Percentiles rank a stretch among this genome's conserved stretches.
phyloP scores from a whole-genome alignment of 306 rosid species.

The Castanospermum australe region DNA sequence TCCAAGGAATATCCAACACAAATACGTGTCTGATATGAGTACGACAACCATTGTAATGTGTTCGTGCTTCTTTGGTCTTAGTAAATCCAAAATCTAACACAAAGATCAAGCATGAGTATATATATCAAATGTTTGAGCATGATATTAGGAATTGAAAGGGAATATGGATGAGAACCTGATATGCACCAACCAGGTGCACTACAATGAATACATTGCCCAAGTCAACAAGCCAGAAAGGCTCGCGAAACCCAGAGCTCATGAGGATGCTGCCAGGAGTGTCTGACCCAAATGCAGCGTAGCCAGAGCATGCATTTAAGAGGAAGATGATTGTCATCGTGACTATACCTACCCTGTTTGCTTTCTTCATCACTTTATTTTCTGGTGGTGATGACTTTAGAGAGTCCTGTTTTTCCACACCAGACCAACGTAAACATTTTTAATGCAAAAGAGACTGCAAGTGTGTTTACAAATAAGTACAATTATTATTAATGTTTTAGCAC shows the following conservation, averaged over 20 bases:
- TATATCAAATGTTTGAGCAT: background rate
- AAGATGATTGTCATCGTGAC: slow-evolving; percentile 46
- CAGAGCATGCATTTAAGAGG: slow-evolving; percentile 40
- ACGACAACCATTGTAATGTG: too few species aligned
- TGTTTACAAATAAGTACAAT: too few species aligned
- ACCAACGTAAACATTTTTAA: background rate
- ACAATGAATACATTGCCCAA: slow-evolving; percentile 54
- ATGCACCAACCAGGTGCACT: slow-evolving; percentile 64
- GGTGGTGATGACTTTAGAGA: slow-evolving; percentile 60
- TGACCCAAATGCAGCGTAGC: slow-evolving; percentile 65
- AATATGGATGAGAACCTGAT: slow-evolving; percentile 45
- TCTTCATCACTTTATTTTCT: slow-evolving; percentile 68
- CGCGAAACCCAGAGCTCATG: slow-evolving; percentile 54
- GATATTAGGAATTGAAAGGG: background rate
- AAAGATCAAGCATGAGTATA: background rate
- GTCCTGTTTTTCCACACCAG: slow-evolving; percentile 38
- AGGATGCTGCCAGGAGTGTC: slow-evolving; percentile 53
- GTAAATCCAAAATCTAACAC: background rate
- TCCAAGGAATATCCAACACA: too few species aligned
- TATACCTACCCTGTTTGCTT: slow-evolving; percentile 42
- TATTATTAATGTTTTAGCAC: too few species aligned
- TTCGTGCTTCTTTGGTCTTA: too few species aligned
- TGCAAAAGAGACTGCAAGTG: too few species aligned
- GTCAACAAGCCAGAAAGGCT: slow-evolving; percentile 59
- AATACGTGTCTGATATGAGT: too few species aligned